A percentile compares a stretch with the other conserved stretches of the same genome.
Evolutionary conservation across 1,139 yeast species (phyloP).

Genomic region (Lizanozyma gosingica): DNA sequence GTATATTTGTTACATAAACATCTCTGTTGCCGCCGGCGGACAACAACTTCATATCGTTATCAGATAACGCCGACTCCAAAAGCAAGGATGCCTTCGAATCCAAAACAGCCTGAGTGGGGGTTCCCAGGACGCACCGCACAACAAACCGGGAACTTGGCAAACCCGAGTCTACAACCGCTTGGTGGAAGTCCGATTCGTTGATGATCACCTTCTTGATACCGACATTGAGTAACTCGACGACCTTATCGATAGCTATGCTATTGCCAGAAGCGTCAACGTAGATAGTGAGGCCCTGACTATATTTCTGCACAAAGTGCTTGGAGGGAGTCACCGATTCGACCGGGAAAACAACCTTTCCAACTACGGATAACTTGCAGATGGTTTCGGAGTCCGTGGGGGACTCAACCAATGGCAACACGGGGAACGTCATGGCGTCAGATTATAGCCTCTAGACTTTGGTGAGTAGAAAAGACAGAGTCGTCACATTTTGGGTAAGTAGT

Average conservation of each 20-base stretch:
- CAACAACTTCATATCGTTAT: slow-evolving; percentile 11
- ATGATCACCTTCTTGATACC: slow-evolving; percentile 56
- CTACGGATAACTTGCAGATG: slow-evolving; percentile 22
- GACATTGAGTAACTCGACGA: slow-evolving; percentile 52
- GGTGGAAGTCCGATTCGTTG: slow-evolving; percentile 20
- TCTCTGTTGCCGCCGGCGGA: slow-evolving; percentile 34
- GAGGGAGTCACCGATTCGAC: slow-evolving; percentile 17
- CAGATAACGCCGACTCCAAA: slow-evolving; percentile 8
- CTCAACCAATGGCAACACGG: slow-evolving; percentile 32
- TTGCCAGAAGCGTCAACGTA: slow-evolving; percentile 25
- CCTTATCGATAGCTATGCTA: slow-evolving; percentile 25
- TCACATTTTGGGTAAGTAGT: too few species aligned
- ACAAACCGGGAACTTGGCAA: slow-evolving; percentile 56
- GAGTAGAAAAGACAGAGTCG: too few species aligned
- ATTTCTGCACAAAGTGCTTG: slow-evolving; percentile 28
- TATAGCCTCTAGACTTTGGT: too few species aligned
- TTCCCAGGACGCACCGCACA: slow-evolving; percentile 19
- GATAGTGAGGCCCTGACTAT: slow-evolving; percentile 24
- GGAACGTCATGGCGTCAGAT: slow-evolving; percentile 42
- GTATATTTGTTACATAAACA: slow-evolving; percentile 24
- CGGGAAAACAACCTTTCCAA: slow-evolving; percentile 33
- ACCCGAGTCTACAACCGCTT: slow-evolving; percentile 34
- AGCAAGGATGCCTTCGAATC: slow-evolving; percentile 14
- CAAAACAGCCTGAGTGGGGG: slow-evolving; percentile 8
- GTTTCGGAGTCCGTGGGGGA: slow-evolving; percentile 13